Conservation (phyloP, 148 eudicot genomes). For the Rhododendron simsii region DNA sequence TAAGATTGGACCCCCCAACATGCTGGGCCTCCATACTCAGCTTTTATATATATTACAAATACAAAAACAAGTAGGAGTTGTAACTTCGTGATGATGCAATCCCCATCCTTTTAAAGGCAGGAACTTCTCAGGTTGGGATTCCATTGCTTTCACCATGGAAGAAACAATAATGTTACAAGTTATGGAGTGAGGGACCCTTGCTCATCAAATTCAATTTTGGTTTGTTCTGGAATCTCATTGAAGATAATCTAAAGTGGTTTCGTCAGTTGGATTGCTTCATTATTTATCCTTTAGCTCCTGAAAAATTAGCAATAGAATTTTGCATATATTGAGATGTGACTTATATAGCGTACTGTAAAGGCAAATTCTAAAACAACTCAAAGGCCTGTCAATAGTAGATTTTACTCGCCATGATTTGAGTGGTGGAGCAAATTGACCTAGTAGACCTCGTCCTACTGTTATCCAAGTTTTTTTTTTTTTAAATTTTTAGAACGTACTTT, state of each 20-base stretch:
- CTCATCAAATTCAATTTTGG: background rate
- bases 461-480: too few species aligned
- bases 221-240: background rate
- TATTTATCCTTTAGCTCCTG: background rate
- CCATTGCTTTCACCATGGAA: conserved; percentile 7
- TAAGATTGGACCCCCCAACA: background rate
- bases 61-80: too few species aligned
- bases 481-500: too few species aligned
- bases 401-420: too few species aligned
- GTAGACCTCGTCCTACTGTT: too few species aligned
- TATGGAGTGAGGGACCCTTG: background rate
- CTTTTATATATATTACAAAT: background rate
- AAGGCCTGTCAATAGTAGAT: too few species aligned
- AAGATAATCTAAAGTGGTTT: background rate
- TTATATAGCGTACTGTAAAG: too few species aligned
- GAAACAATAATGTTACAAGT: background rate
- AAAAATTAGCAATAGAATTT: background rate
- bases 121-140: background rate
- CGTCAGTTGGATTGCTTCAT: background rate
- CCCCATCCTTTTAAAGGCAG: too few species aligned
- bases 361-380: too few species aligned
- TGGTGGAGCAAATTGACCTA: too few species aligned
- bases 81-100: too few species aligned
- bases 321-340: too few species aligned
- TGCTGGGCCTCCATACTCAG: background rate